Base-by-base conservation (phyloP, 1,284 basidiomycete species). In the Cutaneotrichosporon sp. region DNA sequence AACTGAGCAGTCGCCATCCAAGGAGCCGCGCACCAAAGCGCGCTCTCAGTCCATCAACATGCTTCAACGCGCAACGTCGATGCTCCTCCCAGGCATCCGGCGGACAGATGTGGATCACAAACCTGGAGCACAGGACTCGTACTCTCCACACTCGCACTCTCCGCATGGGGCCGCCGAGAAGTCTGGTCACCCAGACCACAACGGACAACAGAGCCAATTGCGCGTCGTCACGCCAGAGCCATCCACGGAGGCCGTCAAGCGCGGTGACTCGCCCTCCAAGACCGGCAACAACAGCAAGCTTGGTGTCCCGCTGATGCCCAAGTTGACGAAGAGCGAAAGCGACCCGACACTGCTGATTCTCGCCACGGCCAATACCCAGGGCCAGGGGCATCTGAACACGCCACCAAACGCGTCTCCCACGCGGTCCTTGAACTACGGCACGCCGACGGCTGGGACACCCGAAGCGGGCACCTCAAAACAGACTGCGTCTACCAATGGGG, bases 21-120 rank as follows among this genome's bases (percentile, higher is more conserved):
- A 64, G 56, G 67, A 70, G 30, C 65, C 64, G 26, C 68, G 66
- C 31, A 67, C 64, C 60, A 93, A 92, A 74, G 81, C 78, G 34
- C 84, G 92, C 8, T 87, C 90, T 1, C 89, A 90, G 6, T 94
- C 92, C 63, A 89, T 96, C 61, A 94, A 89, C 73, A 95, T 97
- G 78, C 90, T 97, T 83, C 93, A 96, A 71, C 87, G 93, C 7
- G 93, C 92, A 0, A 94, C 92, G 0, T 94, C 91, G 0, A 92
- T 80, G 0, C 73, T 92, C 4, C 90, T 90, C 70, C 63, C 64
- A 1, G 69, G 64, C 0, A 65, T 61, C 2, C 55, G 55, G 1
- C 21, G 22, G 14, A 69, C 68, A 40, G 68, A 67, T 56, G 60
- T 36, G 2, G 69, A 67, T 4, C 67, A 71, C 31, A 60, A 63